These are phyloP conservation scores for Coprinopsis sp. DNA, from an alignment of 768 basidiomycete genomes.

Conservation along the genomic window DNA sequence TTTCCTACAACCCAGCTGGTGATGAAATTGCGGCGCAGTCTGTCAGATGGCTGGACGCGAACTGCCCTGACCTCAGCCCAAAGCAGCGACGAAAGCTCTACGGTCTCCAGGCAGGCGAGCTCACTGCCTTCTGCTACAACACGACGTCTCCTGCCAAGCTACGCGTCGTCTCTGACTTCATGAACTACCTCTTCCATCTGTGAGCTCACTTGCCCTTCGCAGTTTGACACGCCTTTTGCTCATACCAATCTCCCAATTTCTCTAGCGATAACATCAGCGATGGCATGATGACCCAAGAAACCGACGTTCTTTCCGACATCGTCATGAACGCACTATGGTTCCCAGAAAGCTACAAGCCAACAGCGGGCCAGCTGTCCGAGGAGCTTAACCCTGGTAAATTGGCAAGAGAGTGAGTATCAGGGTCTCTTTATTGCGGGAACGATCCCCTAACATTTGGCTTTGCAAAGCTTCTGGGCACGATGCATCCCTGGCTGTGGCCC, in stretches of 20 bases:
- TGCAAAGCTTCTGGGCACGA: conserved; percentile 63
- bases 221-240: conserved; percentile 12
- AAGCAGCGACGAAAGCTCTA: conserved; percentile 45
- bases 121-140: conserved; percentile 63
- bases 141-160: conserved; percentile 51
- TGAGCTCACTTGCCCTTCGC: conserved; percentile 21
- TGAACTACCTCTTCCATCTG: conserved; percentile 58
- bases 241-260: conserved; percentile 9
- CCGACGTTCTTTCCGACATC: conserved; percentile 51
- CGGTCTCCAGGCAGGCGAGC: conserved; percentile 60
- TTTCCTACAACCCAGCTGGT: conserved; percentile 40
- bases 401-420: conserved; percentile 56
- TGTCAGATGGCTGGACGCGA: conserved; percentile 45
- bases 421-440: conserved; percentile 7
- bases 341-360: conserved; percentile 47
- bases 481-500: conserved; percentile 51
- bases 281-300: conserved; percentile 65
- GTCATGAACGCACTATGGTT: conserved; percentile 71
- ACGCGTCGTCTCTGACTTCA: conserved; percentile 63
- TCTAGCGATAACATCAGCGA: conserved; percentile 70
- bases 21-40: conserved; percentile 44
- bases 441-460: conserved; percentile 4
- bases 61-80: conserved; percentile 40
- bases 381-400: conserved; percentile 57
- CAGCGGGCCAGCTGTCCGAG: conserved; percentile 35